Evolutionary conservation across 2,329 filamentous ascomycete genomes (phyloP).

Genomic region (Geosmithia flava): DNA sequence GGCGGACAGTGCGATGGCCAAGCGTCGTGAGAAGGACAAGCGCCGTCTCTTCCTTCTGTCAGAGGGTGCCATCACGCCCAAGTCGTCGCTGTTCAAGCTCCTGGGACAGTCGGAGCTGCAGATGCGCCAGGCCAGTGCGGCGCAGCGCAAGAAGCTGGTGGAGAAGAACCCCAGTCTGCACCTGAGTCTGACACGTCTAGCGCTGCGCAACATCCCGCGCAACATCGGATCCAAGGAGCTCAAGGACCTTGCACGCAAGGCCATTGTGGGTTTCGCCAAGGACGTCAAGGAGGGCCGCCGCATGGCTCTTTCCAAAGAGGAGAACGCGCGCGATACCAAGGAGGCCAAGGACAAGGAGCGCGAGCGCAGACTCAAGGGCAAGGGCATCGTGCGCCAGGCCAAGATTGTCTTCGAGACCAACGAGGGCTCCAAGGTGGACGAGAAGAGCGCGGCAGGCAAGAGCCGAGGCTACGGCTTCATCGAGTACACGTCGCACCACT

Average conservation of each 20-base stretch:
- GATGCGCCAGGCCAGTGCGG: slow-evolving; percentile 76
- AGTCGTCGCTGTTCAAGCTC: slow-evolving; percentile 63
- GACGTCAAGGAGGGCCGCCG: slow-evolving; percentile 74
- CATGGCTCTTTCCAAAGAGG: slow-evolving; percentile 76
- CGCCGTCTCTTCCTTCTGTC: slow-evolving; percentile 76
- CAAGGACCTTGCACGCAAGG: slow-evolving; percentile 81
- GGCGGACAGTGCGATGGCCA: slow-evolving; percentile 52
- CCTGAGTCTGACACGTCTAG: slow-evolving; percentile 78
- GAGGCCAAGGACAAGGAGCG: slow-evolving; percentile 73
- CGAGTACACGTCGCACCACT: slow-evolving; percentile 88
- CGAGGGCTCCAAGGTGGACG: slow-evolving; percentile 72
- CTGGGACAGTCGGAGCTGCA: slow-evolving; percentile 71
- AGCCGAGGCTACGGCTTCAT: slow-evolving; percentile 95
- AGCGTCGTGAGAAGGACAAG: slow-evolving; percentile 70
- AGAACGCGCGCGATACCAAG: slow-evolving; percentile 66
- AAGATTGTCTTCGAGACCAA: slow-evolving; percentile 89
- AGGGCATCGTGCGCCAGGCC: slow-evolving; percentile 79
- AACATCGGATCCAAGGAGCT: slow-evolving; percentile 75
- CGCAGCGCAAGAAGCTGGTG: slow-evolving; percentile 81
- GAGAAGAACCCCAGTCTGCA: slow-evolving; percentile 84
- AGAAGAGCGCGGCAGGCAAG: slow-evolving; percentile 64
- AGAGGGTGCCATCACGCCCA: slow-evolving; percentile 72
- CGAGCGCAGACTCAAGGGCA: slow-evolving; percentile 67
- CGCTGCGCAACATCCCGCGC: slow-evolving; percentile 81
- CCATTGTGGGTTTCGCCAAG: slow-evolving; percentile 85